Percentiles rank a stretch among this genome's conserved stretches.
Conservation (phyloP, 2,329 filamentous ascomycete species). For the Seiridium cupressi region DNA sequence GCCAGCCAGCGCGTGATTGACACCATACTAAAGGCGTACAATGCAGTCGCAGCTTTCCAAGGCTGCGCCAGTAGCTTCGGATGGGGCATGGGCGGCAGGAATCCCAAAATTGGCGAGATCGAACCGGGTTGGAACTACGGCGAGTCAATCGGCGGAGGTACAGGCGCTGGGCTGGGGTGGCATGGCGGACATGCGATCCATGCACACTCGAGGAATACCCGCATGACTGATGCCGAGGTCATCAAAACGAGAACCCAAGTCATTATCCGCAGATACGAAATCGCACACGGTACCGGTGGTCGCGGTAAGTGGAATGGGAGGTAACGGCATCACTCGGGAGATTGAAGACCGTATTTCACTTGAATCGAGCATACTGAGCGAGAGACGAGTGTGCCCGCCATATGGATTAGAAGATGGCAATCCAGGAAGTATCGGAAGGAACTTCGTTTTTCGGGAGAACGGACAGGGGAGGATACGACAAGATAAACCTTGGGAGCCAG, state of each 20-base stretch:
- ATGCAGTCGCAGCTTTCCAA: slow-evolving; percentile 26
- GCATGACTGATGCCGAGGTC: slow-evolving; percentile 69
- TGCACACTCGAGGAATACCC: slow-evolving; percentile 73
- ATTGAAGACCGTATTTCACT: slow-evolving; percentile 71
- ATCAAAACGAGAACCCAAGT: slow-evolving; percentile 71
- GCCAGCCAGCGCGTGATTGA: slow-evolving; percentile 13
- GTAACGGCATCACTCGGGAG: slow-evolving; percentile 66
- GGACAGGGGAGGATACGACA: slow-evolving; percentile 20
- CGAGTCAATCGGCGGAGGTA: slow-evolving; percentile 70
- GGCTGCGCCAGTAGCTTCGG: slow-evolving; percentile 53
- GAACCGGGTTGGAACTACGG: slow-evolving; percentile 68
- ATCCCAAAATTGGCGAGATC: slow-evolving; percentile 11
- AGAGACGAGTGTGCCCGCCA: slow-evolving; percentile 66
- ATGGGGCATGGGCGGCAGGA: slow-evolving; percentile 35
- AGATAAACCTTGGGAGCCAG: slow-evolving; percentile 30
- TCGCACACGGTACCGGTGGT: slow-evolving; percentile 57
- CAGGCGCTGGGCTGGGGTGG: slow-evolving; percentile 64
- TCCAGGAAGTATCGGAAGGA: slow-evolving; percentile 63
- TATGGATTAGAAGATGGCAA: slow-evolving; percentile 71
- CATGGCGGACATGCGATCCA: slow-evolving; percentile 66
- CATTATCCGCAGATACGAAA: slow-evolving; percentile 59
- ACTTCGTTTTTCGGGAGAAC: slow-evolving; percentile 36
- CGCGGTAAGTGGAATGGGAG: slow-evolving; percentile 60
- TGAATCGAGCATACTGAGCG: slow-evolving; percentile 68
- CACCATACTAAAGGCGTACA: slow-evolving; percentile 7